phyloP scores from a whole-genome alignment of 2,329 filamentous ascomycete genomes.

The Aspergillus viridinutans region DNA sequence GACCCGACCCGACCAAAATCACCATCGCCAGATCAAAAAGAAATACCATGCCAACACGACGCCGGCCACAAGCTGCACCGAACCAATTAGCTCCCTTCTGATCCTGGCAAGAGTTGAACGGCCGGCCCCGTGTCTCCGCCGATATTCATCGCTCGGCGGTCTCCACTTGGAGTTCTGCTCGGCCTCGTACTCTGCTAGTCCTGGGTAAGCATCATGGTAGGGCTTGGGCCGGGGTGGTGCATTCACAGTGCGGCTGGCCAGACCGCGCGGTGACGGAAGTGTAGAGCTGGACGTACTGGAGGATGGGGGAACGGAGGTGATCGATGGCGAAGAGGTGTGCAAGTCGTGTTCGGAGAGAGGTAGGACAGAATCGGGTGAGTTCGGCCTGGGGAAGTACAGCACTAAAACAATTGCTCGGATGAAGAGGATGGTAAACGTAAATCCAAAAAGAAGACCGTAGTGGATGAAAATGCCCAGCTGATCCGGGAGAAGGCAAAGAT shows the following conservation, averaged over 20 bases:
- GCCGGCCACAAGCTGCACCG: slow-evolving; percentile 59
- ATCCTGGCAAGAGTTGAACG: slow-evolving; percentile 40
- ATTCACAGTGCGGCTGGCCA: slow-evolving; percentile 26
- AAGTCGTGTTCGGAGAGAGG: slow-evolving; percentile 27
- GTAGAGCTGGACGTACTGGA: slow-evolving; percentile 32
- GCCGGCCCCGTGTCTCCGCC: slow-evolving; percentile 17
- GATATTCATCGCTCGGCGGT: slow-evolving; percentile 8
- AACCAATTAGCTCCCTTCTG: slow-evolving; percentile 57
- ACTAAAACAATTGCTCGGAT: slow-evolving; percentile 39
- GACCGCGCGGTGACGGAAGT: slow-evolving; percentile 21
- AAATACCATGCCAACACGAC: slow-evolving; percentile 62
- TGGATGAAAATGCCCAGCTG: slow-evolving; percentile 78
- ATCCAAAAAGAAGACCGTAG: slow-evolving; percentile 62
- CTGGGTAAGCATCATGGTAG: slow-evolving; percentile 20
- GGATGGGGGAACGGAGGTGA: slow-evolving; percentile 18
- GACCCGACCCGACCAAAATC: slow-evolving; percentile 5
- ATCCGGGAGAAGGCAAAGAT: slow-evolving; percentile 85
- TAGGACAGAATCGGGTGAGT: slow-evolving; percentile 19
- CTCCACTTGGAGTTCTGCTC: slow-evolving; percentile 27
- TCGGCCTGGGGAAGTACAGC: slow-evolving; percentile 17
- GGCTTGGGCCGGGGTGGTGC: slow-evolving; percentile 17
- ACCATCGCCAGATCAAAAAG: slow-evolving; percentile 64
- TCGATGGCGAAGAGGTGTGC: slow-evolving; percentile 18
- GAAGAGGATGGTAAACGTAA: slow-evolving; percentile 49
- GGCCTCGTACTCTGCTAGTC: slow-evolving; percentile 19